Base-by-base conservation (phyloP, 495 filamentous ascomycete species). In the Penicillium paradoxum region DNA sequence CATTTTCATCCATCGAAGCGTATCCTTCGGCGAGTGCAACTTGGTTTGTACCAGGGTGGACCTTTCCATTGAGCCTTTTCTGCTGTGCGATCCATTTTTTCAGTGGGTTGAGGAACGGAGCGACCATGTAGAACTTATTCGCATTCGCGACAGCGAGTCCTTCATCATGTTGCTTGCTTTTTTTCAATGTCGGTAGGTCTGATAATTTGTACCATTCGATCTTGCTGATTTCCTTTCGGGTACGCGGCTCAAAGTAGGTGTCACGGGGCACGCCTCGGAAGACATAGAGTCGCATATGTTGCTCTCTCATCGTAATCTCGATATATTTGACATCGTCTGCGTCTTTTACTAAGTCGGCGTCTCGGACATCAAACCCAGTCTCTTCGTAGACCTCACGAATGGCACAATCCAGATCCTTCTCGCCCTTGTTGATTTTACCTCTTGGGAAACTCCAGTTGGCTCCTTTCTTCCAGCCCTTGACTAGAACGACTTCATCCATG, bases 41-140 rank as follows among this genome's bases (percentile, higher is more conserved):
- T 24, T 58, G 60, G 11, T 56, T 65, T 8, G 43, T 11, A 6
- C 49, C 53, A 18, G 51, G 46, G 19, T 66, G 60, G 13, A 49
- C 73, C 55, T 69, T 69, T 4, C 63, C 68, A 61, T 88, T 86
- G 37, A 77, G 72, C 68, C 82, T 90, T 75, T 79, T 88, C 74
- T 93, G 89, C 63, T 86, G 80, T 11, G 83, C 69, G 24, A 97
- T 91, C 93, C 93, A 98, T 64, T 89, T 90, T 66, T 91, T 91
- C 39, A 98, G 70, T 17, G 79, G 89, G 30, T 79, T 81, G 54
- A 98, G 73, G 63, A 98, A 97, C 0, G 93, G 91, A 2, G 89
- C 90, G 15, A 98, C 93, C 90, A 97, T 97, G 68, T 96, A 97
- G 64, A 96, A 97, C 62, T 89, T 97, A 60, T 88, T 88, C 17